Evolutionary conservation across 306 rosid species (phyloP).

Genomic region (Lupinus albus): DNA sequence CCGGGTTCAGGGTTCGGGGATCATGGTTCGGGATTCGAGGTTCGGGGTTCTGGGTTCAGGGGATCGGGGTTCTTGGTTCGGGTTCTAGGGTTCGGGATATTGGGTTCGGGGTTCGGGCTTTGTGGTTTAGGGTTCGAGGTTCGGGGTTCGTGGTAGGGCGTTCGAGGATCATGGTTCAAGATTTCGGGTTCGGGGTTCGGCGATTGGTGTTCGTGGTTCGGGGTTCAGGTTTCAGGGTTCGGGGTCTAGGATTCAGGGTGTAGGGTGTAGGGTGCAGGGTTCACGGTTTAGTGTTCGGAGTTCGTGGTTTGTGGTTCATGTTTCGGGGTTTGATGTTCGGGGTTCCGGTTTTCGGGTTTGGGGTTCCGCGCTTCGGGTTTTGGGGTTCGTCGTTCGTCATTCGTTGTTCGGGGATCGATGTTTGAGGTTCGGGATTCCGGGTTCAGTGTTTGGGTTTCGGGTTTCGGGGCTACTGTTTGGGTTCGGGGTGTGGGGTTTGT

Average conservation of each 20-base stretch:
- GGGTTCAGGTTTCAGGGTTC: slow-evolving; percentile 6
- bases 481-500: neutral
- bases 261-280: slow-evolving; percentile 10
- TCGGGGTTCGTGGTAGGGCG: too few species aligned
- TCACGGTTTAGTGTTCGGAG: neutral
- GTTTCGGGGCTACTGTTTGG: neutral
- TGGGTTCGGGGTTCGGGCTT: too few species aligned
- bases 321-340: slow-evolving; percentile 14
- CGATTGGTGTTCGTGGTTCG: neutral
- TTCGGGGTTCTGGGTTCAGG: neutral
- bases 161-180: neutral
- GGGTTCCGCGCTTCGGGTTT: neutral
- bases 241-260: neutral
- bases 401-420: too few species aligned
- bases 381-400: neutral
- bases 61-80: too few species aligned
- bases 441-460: neutral
- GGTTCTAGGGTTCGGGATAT: too few species aligned
- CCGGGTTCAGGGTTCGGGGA: too few species aligned
- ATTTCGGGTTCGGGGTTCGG: neutral
- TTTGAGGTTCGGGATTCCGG: slow-evolving; percentile 8
- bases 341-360: slow-evolving; percentile 12
- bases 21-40: neutral
- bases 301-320: slow-evolving; percentile 8
- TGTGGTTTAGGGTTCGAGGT: too few species aligned